Percentiles rank a stretch among this genome's conserved stretches.
phyloP scores from a whole-genome alignment of 768 basidiomycete species.

The Lentinus tigrinus region DNA sequence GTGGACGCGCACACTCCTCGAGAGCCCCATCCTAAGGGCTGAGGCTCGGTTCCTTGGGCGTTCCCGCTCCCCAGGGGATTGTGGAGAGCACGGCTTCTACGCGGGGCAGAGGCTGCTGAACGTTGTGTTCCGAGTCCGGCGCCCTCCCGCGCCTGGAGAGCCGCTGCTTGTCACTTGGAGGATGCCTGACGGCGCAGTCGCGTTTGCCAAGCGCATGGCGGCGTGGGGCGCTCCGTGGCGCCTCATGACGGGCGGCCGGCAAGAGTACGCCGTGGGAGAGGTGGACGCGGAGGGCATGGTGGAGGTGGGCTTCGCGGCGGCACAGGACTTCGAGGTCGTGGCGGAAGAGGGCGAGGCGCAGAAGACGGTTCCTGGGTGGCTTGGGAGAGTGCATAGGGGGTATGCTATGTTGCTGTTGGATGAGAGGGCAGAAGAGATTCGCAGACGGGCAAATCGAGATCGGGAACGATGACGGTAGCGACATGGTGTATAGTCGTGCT shows the following conservation, averaged over 20 bases:
- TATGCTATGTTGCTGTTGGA: slow-evolving; percentile 13
- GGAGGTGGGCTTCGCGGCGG: slow-evolving; percentile 7
- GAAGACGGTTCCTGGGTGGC: slow-evolving; percentile 11
- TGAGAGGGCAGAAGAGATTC: slow-evolving; percentile 2
- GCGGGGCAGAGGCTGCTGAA: not conserved
- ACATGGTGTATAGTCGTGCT: too few relatives aligned
- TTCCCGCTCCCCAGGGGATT: not conserved
- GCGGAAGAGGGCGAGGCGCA: slow-evolving; percentile 4
- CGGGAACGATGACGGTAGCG: too few relatives aligned
- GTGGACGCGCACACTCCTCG: slow-evolving; percentile 1
- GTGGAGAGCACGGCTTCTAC: not conserved
- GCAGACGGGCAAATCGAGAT: not conserved
- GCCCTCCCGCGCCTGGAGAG: not conserved
- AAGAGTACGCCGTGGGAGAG: slow-evolving; percentile 4
- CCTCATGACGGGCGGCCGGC: slow-evolving; percentile 5
- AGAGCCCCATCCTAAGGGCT: not conserved
- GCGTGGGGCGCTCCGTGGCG: slow-evolving; percentile 8
- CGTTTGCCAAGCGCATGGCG: slow-evolving; percentile 1
- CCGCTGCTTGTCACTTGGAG: slow-evolving; percentile 1
- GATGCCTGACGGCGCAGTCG: not conserved
- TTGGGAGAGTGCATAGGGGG: slow-evolving; percentile 1
- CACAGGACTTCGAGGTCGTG: slow-evolving; percentile 10
- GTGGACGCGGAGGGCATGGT: slow-evolving; percentile 3
- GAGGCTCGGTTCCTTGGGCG: not conserved
- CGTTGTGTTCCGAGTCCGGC: not conserved